These are phyloP conservation scores for Jasminum sambac DNA, from an alignment of 257 asterid genomes.

Conservation along the genomic window DNA sequence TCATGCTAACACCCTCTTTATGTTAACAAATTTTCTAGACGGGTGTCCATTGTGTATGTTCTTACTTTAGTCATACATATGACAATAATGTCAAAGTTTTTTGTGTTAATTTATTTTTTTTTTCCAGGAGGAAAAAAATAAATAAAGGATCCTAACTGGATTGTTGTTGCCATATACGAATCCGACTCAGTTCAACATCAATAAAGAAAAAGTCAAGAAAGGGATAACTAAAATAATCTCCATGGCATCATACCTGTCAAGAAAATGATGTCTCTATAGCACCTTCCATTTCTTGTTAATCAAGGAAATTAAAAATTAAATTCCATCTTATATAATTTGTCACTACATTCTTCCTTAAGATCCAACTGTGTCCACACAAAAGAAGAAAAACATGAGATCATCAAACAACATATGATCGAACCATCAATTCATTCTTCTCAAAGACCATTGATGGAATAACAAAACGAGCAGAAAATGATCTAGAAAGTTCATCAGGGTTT, in stretches of 20 bases:
- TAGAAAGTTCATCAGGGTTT: constrained; percentile 49
- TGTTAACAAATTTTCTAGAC: too few species aligned
- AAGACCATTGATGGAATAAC: constrained; percentile 64
- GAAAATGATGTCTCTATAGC: constrained; percentile 18
- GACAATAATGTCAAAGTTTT: not conserved
- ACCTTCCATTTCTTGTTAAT: constrained; percentile 30
- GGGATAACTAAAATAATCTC: not conserved
- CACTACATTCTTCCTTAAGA: not conserved
- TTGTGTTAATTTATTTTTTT: not conserved
- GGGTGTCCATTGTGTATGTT: too few species aligned
- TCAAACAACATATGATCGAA: constrained; percentile 8
- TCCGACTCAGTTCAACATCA: constrained; percentile 19
- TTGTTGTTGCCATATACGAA: constrained; percentile 16
- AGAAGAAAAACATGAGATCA: not conserved
- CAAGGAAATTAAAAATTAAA: not conserved
- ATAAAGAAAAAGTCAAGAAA: constrained; percentile 23
- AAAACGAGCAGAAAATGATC: constrained; percentile 76
- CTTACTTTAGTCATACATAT: not conserved
- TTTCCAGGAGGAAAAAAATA: not conserved
- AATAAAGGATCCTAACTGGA: constrained; percentile 6
- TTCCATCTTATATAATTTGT: not conserved
- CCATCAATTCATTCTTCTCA: constrained; percentile 42
- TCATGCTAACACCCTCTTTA: too few species aligned
- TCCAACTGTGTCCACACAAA: not conserved
- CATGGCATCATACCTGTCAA: constrained; percentile 14